Base-by-base conservation (phyloP, 2,329 filamentous ascomycete species). In the Apiospora hydei region DNA sequence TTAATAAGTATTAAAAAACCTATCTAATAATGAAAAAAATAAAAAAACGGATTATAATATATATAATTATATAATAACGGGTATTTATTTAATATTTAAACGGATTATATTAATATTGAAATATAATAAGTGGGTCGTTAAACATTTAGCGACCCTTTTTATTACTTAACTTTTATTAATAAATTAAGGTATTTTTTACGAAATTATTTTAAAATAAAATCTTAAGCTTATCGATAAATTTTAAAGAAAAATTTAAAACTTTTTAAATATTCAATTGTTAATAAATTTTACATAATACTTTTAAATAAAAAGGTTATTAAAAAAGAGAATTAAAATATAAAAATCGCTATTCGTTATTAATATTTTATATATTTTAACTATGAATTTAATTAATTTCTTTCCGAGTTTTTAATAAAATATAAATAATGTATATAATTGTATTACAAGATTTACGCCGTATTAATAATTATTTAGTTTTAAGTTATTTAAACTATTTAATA, bases 401-500 rank as follows among this genome's bases (percentile, higher is more conserved):
- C n/a, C 18, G 14, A 8, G n/a, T 49, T 71, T 57, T 47, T 30
- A 71, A 24, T 43, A 47, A 7, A 24, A 18, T 49, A 51, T 38
- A 43, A 67, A 67, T 71, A 38, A 67, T 49, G 26, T 67, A 53
- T 14, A 38, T 53, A 49, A 67, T 13, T 16, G 8, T 30, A 64
- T 41, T 43, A 47, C 57, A 43, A 71, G 21, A 18, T 51, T n/a
- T 57, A 51, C 24, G 34, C n/a, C 0, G 46, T 51, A 47, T 41
- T n/a, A 49, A 61, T 43, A 71, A 67, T 24, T 47, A n/a, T 67
- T 67, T 26, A 44, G 43, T 41, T 71, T 49, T 49, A 67, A 67
- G 11, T 11, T 21, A 41, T 11, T 26, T 24, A 38, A 47, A 0
- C 4, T 8, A 0, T n/a, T 47, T 44, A 26, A 53, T 46, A 46